These are phyloP conservation scores for Malania oleifera DNA, from an alignment of 164 flowering plant species.

Conservation along the genomic window DNA sequence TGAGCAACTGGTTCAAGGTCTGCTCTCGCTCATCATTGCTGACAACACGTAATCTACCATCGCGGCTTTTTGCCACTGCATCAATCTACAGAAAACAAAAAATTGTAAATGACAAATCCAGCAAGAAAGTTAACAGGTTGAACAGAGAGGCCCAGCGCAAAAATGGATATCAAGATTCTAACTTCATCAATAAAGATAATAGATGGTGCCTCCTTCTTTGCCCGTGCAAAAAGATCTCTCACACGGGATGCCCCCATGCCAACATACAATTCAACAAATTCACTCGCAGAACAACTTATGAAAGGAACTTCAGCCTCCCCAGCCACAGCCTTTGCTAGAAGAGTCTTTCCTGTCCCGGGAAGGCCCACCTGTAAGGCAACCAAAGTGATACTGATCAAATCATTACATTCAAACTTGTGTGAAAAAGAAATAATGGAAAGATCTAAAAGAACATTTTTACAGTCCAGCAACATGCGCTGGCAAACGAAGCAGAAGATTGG, in stretches of 20 bases:
- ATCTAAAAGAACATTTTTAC: too few relatives aligned
- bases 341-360: constrained; percentile 99
- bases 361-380: constrained; percentile 83
- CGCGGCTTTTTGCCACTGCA: constrained; percentile 99
- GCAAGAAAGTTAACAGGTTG: not conserved
- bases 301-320: constrained; percentile 99
- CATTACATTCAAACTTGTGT: not conserved
- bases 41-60: constrained; percentile 81
- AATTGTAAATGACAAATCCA: not conserved
- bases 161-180: constrained; percentile 5
- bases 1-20: constrained; percentile 91
- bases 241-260: constrained; percentile 99
- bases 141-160: not conserved
- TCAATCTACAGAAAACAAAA: constrained; percentile 60
- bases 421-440: not conserved
- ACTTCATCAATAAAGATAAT: constrained; percentile 99
- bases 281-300: constrained; percentile 97
- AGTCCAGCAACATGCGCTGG: too few relatives aligned
- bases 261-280: constrained; percentile 94
- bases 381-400: constrained; percentile 8
- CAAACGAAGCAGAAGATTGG: too few relatives aligned
- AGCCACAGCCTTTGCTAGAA: constrained; percentile 96
- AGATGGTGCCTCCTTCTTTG: constrained; percentile 96
- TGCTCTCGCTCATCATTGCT: constrained; percentile 98
- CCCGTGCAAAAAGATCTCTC: constrained; percentile 90